These are phyloP conservation scores for Beauveria caledonica DNA, from an alignment of 2,329 filamentous ascomycete species.

Conservation along the genomic window DNA sequence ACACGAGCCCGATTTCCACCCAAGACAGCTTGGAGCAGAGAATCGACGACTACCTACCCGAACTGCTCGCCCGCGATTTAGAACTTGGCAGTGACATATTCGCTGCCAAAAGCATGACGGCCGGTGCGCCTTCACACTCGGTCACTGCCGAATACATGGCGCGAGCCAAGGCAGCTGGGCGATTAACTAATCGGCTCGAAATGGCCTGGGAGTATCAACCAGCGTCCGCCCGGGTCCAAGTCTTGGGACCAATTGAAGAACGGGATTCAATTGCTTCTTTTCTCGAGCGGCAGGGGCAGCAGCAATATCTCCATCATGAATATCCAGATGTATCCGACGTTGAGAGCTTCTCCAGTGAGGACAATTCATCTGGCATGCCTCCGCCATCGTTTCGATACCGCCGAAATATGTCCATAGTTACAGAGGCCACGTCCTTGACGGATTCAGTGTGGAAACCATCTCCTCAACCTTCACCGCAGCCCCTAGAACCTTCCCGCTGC, in stretches of 20 bases:
- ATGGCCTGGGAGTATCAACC: slow-evolving; percentile 22
- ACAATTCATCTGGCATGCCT: slow-evolving; percentile 25
- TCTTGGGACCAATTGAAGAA: slow-evolving; percentile 29
- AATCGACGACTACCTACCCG: slow-evolving; percentile 41
- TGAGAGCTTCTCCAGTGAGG: slow-evolving; percentile 23
- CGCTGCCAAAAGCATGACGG: slow-evolving; percentile 42
- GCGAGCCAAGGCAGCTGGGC: slow-evolving; percentile 13
- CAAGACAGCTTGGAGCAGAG: slow-evolving; percentile 23
- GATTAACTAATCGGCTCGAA: slow-evolving; percentile 16
- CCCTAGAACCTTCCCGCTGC: slow-evolving; percentile 17
- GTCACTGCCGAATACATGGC: slow-evolving; percentile 25
- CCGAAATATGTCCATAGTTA: slow-evolving; percentile 28
- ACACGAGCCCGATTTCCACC: slow-evolving; percentile 15
- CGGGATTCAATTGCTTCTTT: slow-evolving; percentile 28
- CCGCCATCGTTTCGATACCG: slow-evolving; percentile 23
- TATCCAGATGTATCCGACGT: slow-evolving; percentile 25
- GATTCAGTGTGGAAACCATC: slow-evolving; percentile 22
- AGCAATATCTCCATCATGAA: not conserved
- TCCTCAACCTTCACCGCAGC: slow-evolving; percentile 17
- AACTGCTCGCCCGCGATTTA: slow-evolving; percentile 47
- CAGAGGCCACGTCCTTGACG: slow-evolving; percentile 28
- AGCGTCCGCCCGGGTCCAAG: slow-evolving; percentile 22
- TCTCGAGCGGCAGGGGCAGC: slow-evolving; percentile 18
- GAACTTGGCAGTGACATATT: slow-evolving; percentile 41
- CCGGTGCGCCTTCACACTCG: slow-evolving; percentile 35